A percentile compares a stretch with the other conserved stretches of the same genome.
Conservation (phyloP, 345 rosid species). For the Laguncularia racemosa region DNA sequence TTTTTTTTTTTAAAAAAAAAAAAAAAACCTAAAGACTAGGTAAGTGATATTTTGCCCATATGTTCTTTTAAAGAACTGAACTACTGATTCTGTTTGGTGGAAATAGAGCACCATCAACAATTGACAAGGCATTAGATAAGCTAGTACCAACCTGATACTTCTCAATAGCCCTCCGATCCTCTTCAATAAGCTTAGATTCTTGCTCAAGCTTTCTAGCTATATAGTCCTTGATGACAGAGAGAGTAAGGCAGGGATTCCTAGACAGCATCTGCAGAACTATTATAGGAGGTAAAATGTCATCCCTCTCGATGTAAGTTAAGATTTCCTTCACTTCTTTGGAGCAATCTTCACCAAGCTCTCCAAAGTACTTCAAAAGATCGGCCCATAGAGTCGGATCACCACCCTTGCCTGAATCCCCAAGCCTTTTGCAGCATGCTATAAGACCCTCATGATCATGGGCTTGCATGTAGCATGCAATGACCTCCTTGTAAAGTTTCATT, state of each 20-base stretch:
- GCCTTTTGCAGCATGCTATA: constrained; percentile 91
- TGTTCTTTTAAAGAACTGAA: too few species aligned
- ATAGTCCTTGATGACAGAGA: constrained; percentile 92
- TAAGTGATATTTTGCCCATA: too few species aligned
- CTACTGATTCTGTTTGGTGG: too few species aligned
- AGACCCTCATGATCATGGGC: constrained; percentile 91
- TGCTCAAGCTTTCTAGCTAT: constrained; percentile 94
- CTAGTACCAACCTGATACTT: constrained; percentile 71
- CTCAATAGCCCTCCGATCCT: constrained; percentile 84
- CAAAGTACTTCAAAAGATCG: constrained; percentile 92
- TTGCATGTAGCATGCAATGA: constrained; percentile 97
- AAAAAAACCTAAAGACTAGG: too few species aligned
- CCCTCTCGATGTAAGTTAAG: constrained; percentile 78
- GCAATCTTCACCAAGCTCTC: constrained; percentile 98
- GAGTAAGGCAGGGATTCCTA: constrained; percentile 90
- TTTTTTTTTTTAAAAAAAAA: too few species aligned
- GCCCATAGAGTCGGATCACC: constrained; percentile 99
- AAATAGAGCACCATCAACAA: too few species aligned
- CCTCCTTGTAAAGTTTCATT: constrained; percentile 94
- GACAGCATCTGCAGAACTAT: constrained; percentile 89
- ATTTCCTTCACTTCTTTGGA: constrained; percentile 95
- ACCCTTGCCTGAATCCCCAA: constrained; percentile 87
- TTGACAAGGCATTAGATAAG: background rate
- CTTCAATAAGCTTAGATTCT: constrained; percentile 89
- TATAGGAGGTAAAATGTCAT: constrained; percentile 94